A percentile compares a stretch with the other conserved stretches of the same genome.
These are phyloP conservation scores for Eremothecium cymbalariae DNA, from an alignment of 1,139 yeast genomes.

Conservation along the genomic window DNA sequence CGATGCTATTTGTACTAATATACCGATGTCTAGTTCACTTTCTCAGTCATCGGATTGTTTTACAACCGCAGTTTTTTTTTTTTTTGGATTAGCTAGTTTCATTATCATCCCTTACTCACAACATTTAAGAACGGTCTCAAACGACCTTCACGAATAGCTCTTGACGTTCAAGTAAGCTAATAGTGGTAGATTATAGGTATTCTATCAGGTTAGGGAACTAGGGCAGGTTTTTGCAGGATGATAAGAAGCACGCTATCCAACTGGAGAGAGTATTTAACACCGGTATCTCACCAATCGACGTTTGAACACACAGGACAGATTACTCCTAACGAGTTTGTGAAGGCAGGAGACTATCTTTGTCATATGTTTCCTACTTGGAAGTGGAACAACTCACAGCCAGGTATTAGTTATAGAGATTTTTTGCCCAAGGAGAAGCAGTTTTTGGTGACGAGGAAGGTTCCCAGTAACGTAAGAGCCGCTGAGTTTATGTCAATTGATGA, in stretches of 20 bases:
- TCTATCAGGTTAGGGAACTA: too few species aligned
- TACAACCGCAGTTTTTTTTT: too few species aligned
- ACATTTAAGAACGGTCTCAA: too few species aligned
- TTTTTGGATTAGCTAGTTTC: too few species aligned
- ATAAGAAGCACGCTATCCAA: conserved; percentile 72
- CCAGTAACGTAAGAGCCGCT: conserved; percentile 69
- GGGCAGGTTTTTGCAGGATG: conserved; percentile 25
- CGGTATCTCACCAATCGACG: conserved; percentile 75
- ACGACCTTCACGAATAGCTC: too few species aligned
- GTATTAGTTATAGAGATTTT: conserved; percentile 45
- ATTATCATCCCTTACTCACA: too few species aligned
- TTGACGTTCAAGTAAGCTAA: too few species aligned
- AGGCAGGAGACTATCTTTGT: conserved; percentile 87
- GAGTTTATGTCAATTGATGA: conserved; percentile 42
- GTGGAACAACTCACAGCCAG: conserved; percentile 65
- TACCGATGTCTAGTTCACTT: too few species aligned
- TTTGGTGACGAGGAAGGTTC: conserved; percentile 81
- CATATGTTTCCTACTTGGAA: conserved; percentile 95
- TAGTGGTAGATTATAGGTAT: too few species aligned
- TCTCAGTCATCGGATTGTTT: too few species aligned
- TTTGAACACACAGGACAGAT: conserved; percentile 82
- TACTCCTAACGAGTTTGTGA: conserved; percentile 86
- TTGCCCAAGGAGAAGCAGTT: conserved; percentile 82
- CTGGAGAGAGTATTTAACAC: conserved; percentile 86
- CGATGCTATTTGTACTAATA: too few species aligned